Conservation (phyloP, 1,139 yeast genomes). For the Magnusiomyces tetraspermus region DNA sequence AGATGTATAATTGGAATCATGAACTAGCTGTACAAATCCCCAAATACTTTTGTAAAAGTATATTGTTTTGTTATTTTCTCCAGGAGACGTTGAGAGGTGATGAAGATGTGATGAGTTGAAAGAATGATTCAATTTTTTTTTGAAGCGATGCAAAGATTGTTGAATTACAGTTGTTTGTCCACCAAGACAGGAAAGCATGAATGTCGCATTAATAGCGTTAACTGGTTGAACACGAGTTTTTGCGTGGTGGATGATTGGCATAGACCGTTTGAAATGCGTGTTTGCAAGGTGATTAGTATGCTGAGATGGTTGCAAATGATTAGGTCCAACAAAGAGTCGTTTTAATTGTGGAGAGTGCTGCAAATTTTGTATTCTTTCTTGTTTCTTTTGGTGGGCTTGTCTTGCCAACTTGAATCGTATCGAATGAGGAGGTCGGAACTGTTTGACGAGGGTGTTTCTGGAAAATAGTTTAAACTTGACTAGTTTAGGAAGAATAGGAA, state of each 20-base stretch:
- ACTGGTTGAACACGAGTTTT: neutral
- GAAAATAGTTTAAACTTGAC: too few relatives aligned
- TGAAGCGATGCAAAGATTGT: neutral
- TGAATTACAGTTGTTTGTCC: slow-evolving; percentile 7
- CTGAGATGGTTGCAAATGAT: too few relatives aligned
- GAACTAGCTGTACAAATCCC: neutral
- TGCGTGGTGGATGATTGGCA: neutral
- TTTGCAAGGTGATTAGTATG: too few relatives aligned
- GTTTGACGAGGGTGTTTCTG: too few relatives aligned
- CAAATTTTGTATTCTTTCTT: too few relatives aligned
- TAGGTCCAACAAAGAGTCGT: too few relatives aligned
- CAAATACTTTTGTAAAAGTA: neutral
- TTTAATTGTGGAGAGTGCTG: too few relatives aligned
- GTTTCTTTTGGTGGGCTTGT: too few relatives aligned
- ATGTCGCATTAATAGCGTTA: slow-evolving; percentile 3
- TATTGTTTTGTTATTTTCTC: neutral
- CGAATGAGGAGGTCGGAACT: too few relatives aligned
- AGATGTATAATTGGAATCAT: neutral
- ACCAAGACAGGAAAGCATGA: slow-evolving; percentile 11
- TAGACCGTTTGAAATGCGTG: neutral
- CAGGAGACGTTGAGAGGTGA: neutral
- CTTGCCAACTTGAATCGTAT: too few relatives aligned
- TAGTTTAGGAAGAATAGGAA: too few relatives aligned
- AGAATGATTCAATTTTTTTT: neutral
- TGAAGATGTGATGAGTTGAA: neutral